phyloP scores from a whole-genome alignment of 139 green algal genomes.

The Gonium pectorale region DNA sequence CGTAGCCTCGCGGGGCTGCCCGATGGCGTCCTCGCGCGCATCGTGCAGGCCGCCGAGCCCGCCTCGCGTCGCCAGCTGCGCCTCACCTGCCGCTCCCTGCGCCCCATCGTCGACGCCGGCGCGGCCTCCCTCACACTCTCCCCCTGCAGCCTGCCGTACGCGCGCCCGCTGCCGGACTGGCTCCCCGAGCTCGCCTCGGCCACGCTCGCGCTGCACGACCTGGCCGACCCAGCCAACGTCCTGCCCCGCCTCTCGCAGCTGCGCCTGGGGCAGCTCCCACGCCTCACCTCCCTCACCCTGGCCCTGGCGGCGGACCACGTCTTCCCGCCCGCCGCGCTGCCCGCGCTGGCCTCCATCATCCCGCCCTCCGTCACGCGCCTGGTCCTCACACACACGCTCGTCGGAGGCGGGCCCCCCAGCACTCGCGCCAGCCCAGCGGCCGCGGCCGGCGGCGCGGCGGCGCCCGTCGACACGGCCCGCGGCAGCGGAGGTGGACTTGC shows the following conservation, averaged over 20 bases:
- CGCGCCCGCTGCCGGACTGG: background rate
- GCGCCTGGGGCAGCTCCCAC: background rate
- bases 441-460: background rate
- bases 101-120: slow-evolving; percentile 5
- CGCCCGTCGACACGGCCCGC: background rate
- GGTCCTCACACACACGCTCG: background rate
- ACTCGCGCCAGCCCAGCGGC: no score
- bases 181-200: background rate
- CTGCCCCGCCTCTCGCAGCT: background rate
- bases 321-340: background rate
- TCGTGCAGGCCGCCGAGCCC: background rate
- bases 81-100: background rate
- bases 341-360: background rate
- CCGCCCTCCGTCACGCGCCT: background rate
- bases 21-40: slow-evolving; percentile 7
- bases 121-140: slow-evolving; percentile 2
- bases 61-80: slow-evolving; percentile 6
- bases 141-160: background rate
- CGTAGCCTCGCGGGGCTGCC: no score
- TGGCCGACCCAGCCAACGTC: background rate
- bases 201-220: background rate
- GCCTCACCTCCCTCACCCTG: background rate
- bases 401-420: background rate
- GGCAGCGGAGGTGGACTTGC: no score
- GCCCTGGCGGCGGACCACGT: background rate